Base-by-base conservation (phyloP, 2,329 filamentous ascomycete species). In the Cryphonectria naterciae region DNA sequence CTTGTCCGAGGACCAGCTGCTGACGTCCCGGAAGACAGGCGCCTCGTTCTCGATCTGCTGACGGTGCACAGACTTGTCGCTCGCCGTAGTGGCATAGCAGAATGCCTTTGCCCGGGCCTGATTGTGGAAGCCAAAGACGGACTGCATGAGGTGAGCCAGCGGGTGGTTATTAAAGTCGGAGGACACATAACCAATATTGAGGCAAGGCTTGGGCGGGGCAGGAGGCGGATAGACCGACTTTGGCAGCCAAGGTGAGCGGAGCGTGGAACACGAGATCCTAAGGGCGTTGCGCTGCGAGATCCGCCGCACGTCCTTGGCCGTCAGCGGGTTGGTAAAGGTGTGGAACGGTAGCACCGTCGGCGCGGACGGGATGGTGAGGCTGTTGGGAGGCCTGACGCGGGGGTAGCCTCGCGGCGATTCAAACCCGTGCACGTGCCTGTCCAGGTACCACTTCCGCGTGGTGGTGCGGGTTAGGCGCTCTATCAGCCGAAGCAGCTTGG, bases 91-190 rank as follows among this genome's bases (percentile, higher is more conserved):
- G 17, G 96, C 96, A 79, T 99, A 99, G 80, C 96, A 99, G 77
- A 95, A 94, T 0, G 96, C 95, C 75, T 92, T 93, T 22, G 93
- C 93, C 37, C 91, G 89, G 35, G 80, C 81, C 0, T 86, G 86
- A 76, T 97, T 85, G 78, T 99, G 96, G 71, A 98, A 86, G 0
- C 96, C 96, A 81, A 99, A 99, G 7, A 98, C 95, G 1, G 96
- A 98, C 82, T 99, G 96, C 96, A 99, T 99, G 86, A 99, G 81
- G 82, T 99, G 96, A 35, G 96, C 96, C 46, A 99, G 84, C 4
- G 96, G 96, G 78, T 99, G 96, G 76, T 99, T 99, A 78, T 99
- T 99, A 82, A 99, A 99, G 81, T 99, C 96, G 0, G 96, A 98
- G 4, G 96, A 98, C 52, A 99, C 91, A 79, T 99, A 99, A 63